Evolutionary conservation across 1,284 basidiomycete genomes (phyloP), one percentile per base, ranked within the genome.

Genomic region (Gomphus bonarii): DNA sequence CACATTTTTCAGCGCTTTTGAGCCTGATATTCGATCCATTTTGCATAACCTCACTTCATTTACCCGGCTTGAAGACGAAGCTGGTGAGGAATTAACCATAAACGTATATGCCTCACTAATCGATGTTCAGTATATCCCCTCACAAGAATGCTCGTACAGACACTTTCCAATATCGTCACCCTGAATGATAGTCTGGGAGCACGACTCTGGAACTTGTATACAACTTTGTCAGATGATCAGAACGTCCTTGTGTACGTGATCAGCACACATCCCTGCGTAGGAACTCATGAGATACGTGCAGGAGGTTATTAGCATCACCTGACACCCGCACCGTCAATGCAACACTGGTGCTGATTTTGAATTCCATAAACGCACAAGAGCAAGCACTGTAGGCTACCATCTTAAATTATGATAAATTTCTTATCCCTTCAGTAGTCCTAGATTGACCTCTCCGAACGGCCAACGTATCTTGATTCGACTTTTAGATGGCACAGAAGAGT

Each of bases 161-260:
- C 82, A 3, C 71, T 91, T 40, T 85, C 87, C 28, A 91, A 91
- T 66, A 72, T 88, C 33, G 76, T 89, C 47, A 88, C 88, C 3
- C 71, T 75, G 16, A 88, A 90, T 63, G 79, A 84, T 48, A 62
- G 62, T 7, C 72, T 87, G 42, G 72, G 80, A 57, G 65, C 73
- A 2, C 70, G 67, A 25, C 67, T 91, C 38, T 88, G 87, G 85
- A 71, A 75, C 20, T 72, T 71, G 2, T 85, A 88, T 63, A 70
- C 88, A 65, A 72, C 70, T 51, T 70, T 84, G n/a, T 77, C 84
- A 0, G 84, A 88, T 63, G 85, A 88, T 60, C 77, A 85, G 62
- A 79, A 83, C 47, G 74, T 94, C 11, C 69, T 94, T 58, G 77
- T 87, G 91, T 92, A 68, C 65, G 82, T 65, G 52, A 43, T 57